Base-by-base conservation (phyloP, 306 rosid species). In the Cicer yamashitae region DNA sequence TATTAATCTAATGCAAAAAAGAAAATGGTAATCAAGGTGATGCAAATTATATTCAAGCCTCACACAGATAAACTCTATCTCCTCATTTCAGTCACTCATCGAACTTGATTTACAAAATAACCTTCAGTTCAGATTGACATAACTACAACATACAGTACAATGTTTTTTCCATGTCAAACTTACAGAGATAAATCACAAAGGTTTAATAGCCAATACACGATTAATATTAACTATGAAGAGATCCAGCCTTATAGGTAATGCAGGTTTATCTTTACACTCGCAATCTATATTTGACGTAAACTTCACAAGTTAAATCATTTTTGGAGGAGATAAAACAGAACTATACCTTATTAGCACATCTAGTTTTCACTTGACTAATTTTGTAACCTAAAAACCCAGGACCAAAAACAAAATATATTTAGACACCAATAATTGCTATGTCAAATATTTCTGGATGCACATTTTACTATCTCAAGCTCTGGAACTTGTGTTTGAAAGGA, bases 341-440 rank as follows among this genome's bases (percentile, higher is more conserved):
- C 39, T n/a, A 13, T 38, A 50, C 73, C 59, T 68, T 13, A 7
- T 44, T 70, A 61, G 18, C 8, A 2, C 46, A 51, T 59, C 47
- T 34, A 13, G 17, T 63, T 81, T 63, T 64, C 56, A 70, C 44
- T 63, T 17, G 11, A 30, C 45, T 25, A 74, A 30, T 59, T 67
- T 9, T 22, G 70, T 17, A 41, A 15, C 39, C 15, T n/a, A 60
- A 18, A 75, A 50, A 53, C 76, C 44, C 14, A 52, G 12, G 10
- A 22, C 15, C 53, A 62, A 52, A 52, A 53, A 39, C 38, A 63
- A 81, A 52, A 63, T 69, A 58, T 52, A 22, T 15, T 43, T 63
- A 13, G 34, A 54, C 74, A 43, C 71, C 20, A 57, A 57, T 41
- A 67, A 51, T 43, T 59, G 22, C 37, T 30, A 4, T 4, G 37